Base-by-base conservation (phyloP, 352 stramenopile species). In the Vaucheria bursata region DNA sequence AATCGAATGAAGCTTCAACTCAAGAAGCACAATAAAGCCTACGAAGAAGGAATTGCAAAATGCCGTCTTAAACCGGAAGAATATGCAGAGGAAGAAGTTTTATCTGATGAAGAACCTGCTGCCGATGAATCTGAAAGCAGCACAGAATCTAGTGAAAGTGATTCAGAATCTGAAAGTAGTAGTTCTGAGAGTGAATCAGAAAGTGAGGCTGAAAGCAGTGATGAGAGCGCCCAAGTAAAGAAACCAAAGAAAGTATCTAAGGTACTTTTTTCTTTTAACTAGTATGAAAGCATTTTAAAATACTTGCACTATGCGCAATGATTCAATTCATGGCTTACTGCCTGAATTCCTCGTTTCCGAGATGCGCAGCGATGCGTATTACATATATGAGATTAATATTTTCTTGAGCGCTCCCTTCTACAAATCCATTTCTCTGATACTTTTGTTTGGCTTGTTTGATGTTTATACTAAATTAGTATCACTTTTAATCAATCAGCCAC, bases 1-100 rank as follows among this genome's bases (percentile, higher is more conserved):
- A 98, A 98, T 84, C 88, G 93, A 18, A 98, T 98, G 93, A 98
- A 98, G 89, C 89, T 97, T 68, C 95, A 92, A 83, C 82, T 98
- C 59, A 96, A 96, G 83, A 97, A 97, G 87, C 91, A 97, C 85
- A 91, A 96, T 74, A 95, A 98, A 77, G 81, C 87, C 37, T 82
- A 85, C 66, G 71, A 86, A 37, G 72, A 59, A 35, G 68, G 85
- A 38, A 83, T 86, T 25, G 79, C 25, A 31, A 75, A 80, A 36
- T 85, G 70, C 52, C 71, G 82, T 25, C 45, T 52, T 6, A 80
- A 86, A 37, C 81, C 81, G 5, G 72, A 76, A 5, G 53, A 81
- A 12, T 85, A 85, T 74, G 78, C 70, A 35, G 69, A 66, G 0
- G 39, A 65, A 6, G 70, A 83, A 31, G 38, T 71, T 7, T 74